Percentiles rank a stretch among this genome's conserved stretches.
These are phyloP conservation scores for Penicillium vulpinum DNA, from an alignment of 2,329 filamentous ascomycete species.

Conservation along the genomic window DNA sequence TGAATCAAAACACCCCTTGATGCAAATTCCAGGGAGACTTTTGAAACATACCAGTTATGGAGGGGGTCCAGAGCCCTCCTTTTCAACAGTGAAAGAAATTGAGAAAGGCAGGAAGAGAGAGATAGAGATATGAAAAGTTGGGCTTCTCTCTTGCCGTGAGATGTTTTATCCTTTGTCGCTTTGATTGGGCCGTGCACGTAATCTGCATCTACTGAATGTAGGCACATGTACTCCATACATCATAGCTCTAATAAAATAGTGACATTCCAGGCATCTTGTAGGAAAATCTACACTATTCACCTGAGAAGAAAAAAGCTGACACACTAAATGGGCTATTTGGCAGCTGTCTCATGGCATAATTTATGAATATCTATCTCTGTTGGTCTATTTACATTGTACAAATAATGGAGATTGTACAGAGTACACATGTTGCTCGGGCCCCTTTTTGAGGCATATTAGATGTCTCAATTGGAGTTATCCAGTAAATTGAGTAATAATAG, in stretches of 20 bases:
- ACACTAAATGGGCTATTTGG: too few species aligned
- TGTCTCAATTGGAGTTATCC: slow-evolving; percentile 10
- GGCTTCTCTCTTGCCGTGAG: neutral
- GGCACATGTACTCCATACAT: too few species aligned
- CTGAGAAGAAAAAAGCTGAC: neutral
- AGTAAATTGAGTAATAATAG: neutral
- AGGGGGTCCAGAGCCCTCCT: neutral
- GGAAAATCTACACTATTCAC: neutral
- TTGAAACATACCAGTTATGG: slow-evolving; percentile 28
- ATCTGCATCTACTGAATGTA: slow-evolving; percentile 1
- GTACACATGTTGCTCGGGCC: slow-evolving; percentile 4
- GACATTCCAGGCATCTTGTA: neutral
- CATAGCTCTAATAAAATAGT: neutral
- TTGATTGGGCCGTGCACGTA: slow-evolving; percentile 15
- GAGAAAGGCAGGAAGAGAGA: neutral
- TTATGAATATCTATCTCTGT: neutral
- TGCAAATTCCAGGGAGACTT: slow-evolving; percentile 21
- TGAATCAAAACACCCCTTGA: slow-evolving; percentile 31
- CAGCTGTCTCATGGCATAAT: neutral
- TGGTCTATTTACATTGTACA: neutral
- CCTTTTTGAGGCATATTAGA: slow-evolving; percentile 4
- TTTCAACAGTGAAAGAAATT: neutral
- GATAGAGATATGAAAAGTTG: neutral
- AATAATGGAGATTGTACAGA: neutral
- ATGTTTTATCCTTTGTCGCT: slow-evolving; percentile 4